Conservation (phyloP, 2,329 filamentous ascomycete species). For the Penicillium nordicum region DNA sequence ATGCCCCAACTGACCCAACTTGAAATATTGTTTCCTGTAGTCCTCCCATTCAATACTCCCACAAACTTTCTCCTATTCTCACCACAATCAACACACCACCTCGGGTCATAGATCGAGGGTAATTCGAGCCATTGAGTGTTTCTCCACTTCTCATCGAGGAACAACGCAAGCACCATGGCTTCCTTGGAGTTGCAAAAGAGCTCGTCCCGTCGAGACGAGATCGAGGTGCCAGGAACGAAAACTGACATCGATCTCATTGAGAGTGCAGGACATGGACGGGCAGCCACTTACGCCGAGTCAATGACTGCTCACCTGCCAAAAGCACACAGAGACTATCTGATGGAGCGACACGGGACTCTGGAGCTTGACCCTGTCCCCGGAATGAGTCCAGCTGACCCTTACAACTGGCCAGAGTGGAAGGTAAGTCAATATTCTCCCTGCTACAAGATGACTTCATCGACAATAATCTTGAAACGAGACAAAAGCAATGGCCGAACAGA, state of each 20-base stretch:
- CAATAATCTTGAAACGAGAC: not conserved
- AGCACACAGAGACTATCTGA: conserved; percentile 47
- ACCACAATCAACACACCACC: not conserved
- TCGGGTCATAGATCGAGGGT: too few species aligned
- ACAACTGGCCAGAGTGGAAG: conserved; percentile 57
- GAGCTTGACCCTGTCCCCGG: conserved; percentile 54
- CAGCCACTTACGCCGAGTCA: conserved; percentile 26
- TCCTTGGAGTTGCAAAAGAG: conserved; percentile 28
- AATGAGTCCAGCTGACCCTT: conserved; percentile 52
- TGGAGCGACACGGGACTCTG: conserved; percentile 54
- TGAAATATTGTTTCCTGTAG: too few species aligned
- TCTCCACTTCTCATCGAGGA: not conserved
- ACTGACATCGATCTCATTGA: conserved; percentile 29
- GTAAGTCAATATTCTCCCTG: conserved; percentile 23
- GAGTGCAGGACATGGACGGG: conserved; percentile 26
- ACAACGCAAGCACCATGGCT: conserved; percentile 16
- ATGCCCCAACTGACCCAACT: not conserved
- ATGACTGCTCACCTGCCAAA: conserved; percentile 28
- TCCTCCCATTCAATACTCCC: too few species aligned
- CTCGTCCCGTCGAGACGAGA: conserved; percentile 18
- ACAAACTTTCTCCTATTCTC: too few species aligned
- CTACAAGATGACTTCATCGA: not conserved
- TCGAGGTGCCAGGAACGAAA: conserved; percentile 17
- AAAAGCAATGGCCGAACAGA: not conserved
- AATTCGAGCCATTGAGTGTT: not conserved